Conservation (phyloP, 1,284 basidiomycete genomes). For the Sparassis latifolia region DNA sequence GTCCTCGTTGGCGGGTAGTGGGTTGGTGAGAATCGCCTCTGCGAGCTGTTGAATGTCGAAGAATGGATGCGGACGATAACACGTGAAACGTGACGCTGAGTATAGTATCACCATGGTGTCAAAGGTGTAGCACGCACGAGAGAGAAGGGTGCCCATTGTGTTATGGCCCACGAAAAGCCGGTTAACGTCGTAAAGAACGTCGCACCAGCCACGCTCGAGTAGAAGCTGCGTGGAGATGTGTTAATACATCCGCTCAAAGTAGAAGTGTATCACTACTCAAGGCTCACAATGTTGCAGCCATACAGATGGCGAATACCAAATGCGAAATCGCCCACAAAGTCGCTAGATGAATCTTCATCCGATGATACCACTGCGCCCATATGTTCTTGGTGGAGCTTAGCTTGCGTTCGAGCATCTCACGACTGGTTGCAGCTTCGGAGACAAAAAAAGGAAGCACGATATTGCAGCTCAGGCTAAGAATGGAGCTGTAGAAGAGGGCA, state of each 20-base stretch:
- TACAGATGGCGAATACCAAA: conserved; percentile 60
- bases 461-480: conserved; percentile 67
- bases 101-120: background rate
- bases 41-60: conserved; percentile 42
- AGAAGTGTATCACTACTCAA: background rate
- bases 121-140: conserved; percentile 39
- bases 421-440: conserved; percentile 21
- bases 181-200: conserved; percentile 60
- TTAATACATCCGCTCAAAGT: background rate
- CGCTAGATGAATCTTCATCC: conserved; percentile 49
- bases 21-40: conserved; percentile 62
- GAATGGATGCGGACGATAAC: too few species aligned
- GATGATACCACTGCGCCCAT: conserved; percentile 24
- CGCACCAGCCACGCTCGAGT: conserved; percentile 53
- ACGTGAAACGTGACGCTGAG: too few species aligned
- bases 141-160: conserved; percentile 77
- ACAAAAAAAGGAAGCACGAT: conserved; percentile 73
- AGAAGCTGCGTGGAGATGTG: conserved; percentile 39
- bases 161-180: conserved; percentile 76
- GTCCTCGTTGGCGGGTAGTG: conserved; percentile 32
- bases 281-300: conserved; percentile 71
- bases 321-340: conserved; percentile 76
- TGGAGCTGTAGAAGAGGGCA: conserved; percentile 73
- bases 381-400: conserved; percentile 12
- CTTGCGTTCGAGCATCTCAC: conserved; percentile 20